These are phyloP conservation scores for Lentinula aciculospora DNA, from an alignment of 768 basidiomycete species.

Conservation along the genomic window DNA sequence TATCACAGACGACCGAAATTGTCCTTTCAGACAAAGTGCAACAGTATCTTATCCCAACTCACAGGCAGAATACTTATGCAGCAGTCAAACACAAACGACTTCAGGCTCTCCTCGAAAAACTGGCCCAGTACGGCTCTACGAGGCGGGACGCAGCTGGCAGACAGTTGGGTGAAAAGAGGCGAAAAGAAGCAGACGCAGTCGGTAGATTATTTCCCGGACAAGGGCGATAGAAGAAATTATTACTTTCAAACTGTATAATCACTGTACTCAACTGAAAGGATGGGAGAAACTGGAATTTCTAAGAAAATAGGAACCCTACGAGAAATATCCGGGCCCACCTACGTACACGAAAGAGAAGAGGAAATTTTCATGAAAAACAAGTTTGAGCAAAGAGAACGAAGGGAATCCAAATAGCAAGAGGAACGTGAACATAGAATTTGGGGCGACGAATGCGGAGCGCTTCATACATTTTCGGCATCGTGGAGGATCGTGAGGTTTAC, in stretches of 20 bases:
- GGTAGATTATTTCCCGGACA: conserved; percentile 71
- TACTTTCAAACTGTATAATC: not conserved
- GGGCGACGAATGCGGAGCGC: conserved; percentile 35
- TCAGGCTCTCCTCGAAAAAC: conserved; percentile 72
- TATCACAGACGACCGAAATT: conserved; percentile 60
- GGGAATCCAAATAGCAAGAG: conserved; percentile 12
- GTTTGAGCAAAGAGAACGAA: conserved; percentile 14
- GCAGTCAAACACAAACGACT: conserved; percentile 67
- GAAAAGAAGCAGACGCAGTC: conserved; percentile 74
- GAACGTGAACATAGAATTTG: conserved; percentile 23
- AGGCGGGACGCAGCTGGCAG: conserved; percentile 54
- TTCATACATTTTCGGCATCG: conserved; percentile 51
- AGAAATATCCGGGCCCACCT: not conserved
- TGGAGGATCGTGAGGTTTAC: conserved; percentile 54
- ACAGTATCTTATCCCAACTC: conserved; percentile 70
- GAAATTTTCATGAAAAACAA: not conserved
- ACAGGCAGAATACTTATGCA: conserved; percentile 62
- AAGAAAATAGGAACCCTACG: conserved; percentile 4
- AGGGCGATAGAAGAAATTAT: conserved; percentile 34
- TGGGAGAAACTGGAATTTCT: not conserved
- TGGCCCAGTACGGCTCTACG: conserved; percentile 60
- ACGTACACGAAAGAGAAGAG: conserved; percentile 6
- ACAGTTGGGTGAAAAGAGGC: conserved; percentile 65
- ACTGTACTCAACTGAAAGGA: not conserved
- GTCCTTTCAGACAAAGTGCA: conserved; percentile 68